Base-by-base conservation (phyloP, 2,329 filamentous ascomycete genomes). In the Trichoderma koningiopsis region DNA sequence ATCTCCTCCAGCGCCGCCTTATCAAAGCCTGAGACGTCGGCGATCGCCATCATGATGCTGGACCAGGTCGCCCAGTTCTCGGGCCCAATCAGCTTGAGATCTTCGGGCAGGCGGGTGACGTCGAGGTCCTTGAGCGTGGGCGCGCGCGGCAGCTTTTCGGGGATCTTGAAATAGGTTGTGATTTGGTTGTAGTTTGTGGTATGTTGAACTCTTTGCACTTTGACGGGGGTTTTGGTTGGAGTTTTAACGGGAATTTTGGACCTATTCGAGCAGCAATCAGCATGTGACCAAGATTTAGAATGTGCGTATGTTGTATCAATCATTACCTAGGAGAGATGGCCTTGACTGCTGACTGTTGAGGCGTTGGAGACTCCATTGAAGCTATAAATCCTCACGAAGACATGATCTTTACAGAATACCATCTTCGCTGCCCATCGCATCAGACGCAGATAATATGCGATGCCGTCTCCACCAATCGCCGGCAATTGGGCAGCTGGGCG, bases 131-230 rank as follows among this genome's bases (percentile, higher is more conserved):
- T 68, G 57, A 68, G 57, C 2, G 57, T 27, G 7, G 66, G 49
- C 3, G 58, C 16, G 47, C 66, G 52, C 29, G 19, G 49, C 52
- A 62, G 35, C 57, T 33, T 71, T 56, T 59, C 60, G 65, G 10
- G 59, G 74, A 33, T 72, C 24, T 67, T 59, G 55, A 67, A 67
- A 40, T 67, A 67, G 64, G 64, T 43, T 43, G 40, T 58, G 55
- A 67, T 67, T 59, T 67, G 64, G 35, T 55, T 19, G n/a, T 67
- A 67, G 64, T 22, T 35, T 1, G 55, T 52, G 31, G 16, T 61
- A 6, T 27, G 65, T 13, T 55, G 52, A 16, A 43, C 47, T 8
- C 55, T 61, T 24, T 47, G 65, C 5, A 61, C 16, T 6, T 61
- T 68, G 57, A 68, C 11, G 47, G 65, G 33, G 13, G 31, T 11